These are phyloP conservation scores for Scenedesmus sp. DNA, from an alignment of 163 green algal genomes.

Conservation along the genomic window DNA sequence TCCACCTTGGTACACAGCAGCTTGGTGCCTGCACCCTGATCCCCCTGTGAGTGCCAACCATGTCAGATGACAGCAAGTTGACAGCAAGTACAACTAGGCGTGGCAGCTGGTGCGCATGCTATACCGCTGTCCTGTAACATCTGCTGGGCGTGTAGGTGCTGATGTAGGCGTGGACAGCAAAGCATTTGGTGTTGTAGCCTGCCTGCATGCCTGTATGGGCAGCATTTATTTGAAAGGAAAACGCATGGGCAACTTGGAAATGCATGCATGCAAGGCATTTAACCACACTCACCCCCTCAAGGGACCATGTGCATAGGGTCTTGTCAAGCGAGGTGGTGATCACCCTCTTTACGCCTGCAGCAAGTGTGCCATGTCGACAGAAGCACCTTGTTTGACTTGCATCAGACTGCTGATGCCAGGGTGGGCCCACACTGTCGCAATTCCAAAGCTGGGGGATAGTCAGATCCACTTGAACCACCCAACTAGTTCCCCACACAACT, in stretches of 20 bases:
- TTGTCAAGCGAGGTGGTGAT: slow-evolving; percentile 46
- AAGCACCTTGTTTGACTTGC: neutral
- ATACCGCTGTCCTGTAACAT: neutral
- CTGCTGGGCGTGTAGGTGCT: neutral
- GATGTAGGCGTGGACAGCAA: neutral
- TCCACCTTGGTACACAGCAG: slow-evolving; percentile 41
- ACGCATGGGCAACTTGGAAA: neutral
- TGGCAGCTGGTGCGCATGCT: neutral
- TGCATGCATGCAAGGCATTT: neutral
- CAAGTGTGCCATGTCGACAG: slow-evolving; percentile 7
- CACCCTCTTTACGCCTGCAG: slow-evolving; percentile 29
- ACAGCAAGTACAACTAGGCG: neutral
- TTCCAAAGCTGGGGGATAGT: neutral
- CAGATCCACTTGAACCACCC: slow-evolving; percentile 23
- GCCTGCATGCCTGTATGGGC: neutral
- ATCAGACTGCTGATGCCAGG: neutral
- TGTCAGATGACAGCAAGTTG: neutral
- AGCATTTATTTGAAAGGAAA: neutral
- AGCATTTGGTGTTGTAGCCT: neutral
- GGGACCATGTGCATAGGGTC: slow-evolving; percentile 37
- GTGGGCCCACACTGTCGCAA: neutral
- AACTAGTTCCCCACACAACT: neutral
- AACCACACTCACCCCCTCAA: slow-evolving; percentile 19
- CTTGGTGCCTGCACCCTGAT: slow-evolving; percentile 3
- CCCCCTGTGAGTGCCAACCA: neutral